Base-by-base conservation (phyloP, 2,329 filamentous ascomycete species). In the Cucurbitaria berberidis region DNA sequence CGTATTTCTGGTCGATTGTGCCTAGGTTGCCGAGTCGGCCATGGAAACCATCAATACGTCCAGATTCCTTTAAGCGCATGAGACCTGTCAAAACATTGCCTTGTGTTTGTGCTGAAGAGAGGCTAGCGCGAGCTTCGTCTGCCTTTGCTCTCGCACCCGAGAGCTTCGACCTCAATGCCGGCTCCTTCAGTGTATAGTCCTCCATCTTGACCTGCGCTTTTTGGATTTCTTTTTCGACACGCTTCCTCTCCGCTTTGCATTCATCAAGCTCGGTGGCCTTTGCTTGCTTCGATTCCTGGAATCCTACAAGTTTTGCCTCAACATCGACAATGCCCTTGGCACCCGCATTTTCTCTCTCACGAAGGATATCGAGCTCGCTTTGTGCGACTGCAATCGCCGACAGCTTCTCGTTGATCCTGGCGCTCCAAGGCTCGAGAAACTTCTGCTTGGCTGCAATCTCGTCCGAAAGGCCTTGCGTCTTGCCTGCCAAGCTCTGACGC, bases 11-110 rank as follows among this genome's bases (percentile, higher is more conserved):
- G 67, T 99, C 93, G 62, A 99, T 99, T 0, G 90, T 88, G 38
- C 95, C 95, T 1, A 99, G 84, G 64, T 98, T 97, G 9, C 95
- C 96, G 3, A 99, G 86, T 27, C 95, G 88, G 22, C 95, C 95
- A 68, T 99, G 92, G 77, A 99, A 99, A 2, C 96, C 95, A 68
- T 97, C 93, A 59, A 99, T 96, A 73, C 95, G 89, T 11, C 95
- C 95, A 19, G 95, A 97, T 69, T 98, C 95, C 69, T 91, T 95
- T 77, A 99, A 86, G 43, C 95, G 88, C 89, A 97, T 96, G 26
- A 99, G 79, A 0, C 93, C 93, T 30, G 90, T 89, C 49, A 98
- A 82, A 3, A 99, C 95, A 58, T 95, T 96, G 60, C 95, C 91
- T 61, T 96, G 90, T 11, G 91, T 96, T 72, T 98, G 93, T 0